These are phyloP conservation scores for Phalaenopsis aphrodite DNA, from an alignment of 106 monocot species.

Conservation along the genomic window DNA sequence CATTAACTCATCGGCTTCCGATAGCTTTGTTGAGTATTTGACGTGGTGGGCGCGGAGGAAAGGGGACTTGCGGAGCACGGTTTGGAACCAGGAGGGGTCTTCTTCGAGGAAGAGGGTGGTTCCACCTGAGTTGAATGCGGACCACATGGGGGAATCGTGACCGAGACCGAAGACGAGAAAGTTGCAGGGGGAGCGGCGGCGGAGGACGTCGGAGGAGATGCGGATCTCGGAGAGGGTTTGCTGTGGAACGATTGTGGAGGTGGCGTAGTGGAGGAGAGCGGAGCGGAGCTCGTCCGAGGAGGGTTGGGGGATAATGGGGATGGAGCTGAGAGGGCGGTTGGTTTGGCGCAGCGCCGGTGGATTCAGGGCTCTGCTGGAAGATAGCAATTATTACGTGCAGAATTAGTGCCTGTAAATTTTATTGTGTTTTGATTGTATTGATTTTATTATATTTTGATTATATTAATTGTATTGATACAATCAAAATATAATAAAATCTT, in stretches of 20 bases:
- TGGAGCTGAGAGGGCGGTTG: neutral
- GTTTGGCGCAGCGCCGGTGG: neutral
- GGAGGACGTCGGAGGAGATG: constrained; percentile 50
- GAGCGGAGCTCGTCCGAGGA: constrained; percentile 18
- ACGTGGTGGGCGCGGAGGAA: constrained; percentile 36
- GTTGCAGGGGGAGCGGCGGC: constrained; percentile 49
- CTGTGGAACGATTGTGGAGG: constrained; percentile 37
- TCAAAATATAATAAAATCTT: no score
- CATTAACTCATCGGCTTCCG: constrained; percentile 34
- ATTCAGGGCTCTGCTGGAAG: neutral
- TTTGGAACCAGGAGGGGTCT: constrained; percentile 47
- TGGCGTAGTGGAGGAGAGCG: constrained; percentile 62
- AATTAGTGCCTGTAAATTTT: neutral
- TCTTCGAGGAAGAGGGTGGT: constrained; percentile 85
- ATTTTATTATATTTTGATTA: no score
- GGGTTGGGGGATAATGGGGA: neutral
- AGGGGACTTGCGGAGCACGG: constrained; percentile 22
- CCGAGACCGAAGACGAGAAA: constrained; percentile 91
- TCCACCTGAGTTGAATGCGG: constrained; percentile 65
- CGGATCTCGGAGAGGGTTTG: constrained; percentile 58
- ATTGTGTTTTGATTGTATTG: neutral
- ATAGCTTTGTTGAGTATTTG: constrained; percentile 44
- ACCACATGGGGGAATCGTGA: constrained; percentile 68
- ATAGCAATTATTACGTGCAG: neutral
- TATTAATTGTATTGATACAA: no score